Percentiles rank a stretch among this genome's conserved stretches.
Conservation (phyloP, 1,284 basidiomycete genomes). For the Boletus albobrunnescens region DNA sequence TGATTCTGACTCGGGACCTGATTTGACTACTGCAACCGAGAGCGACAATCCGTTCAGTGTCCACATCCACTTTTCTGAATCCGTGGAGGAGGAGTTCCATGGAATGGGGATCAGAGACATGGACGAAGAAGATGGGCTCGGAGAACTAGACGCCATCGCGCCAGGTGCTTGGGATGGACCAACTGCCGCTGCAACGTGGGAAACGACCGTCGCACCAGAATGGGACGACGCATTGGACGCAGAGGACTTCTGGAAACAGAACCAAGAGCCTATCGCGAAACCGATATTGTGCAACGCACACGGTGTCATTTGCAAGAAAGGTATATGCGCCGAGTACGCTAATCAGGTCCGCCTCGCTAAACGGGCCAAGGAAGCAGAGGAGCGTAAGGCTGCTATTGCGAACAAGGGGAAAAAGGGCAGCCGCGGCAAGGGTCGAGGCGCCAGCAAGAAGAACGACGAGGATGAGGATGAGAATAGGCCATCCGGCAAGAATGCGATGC, state of each 20-base stretch:
- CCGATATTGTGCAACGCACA: slow-evolving; percentile 38
- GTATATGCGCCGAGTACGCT: slow-evolving; percentile 41
- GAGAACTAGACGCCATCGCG: slow-evolving; percentile 25
- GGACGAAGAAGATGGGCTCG: slow-evolving; percentile 9
- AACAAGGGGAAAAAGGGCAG: slow-evolving; percentile 23
- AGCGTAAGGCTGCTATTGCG: slow-evolving; percentile 14
- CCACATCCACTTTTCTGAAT: slow-evolving; percentile 24
- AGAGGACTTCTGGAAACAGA: slow-evolving; percentile 19
- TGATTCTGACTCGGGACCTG: slow-evolving; percentile 28
- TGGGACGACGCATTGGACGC: slow-evolving; percentile 20
- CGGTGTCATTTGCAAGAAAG: slow-evolving; percentile 41
- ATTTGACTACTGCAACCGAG: slow-evolving; percentile 20
- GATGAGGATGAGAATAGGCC: not conserved
- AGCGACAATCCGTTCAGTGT: slow-evolving; percentile 25
- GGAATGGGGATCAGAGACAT: slow-evolving; percentile 18
- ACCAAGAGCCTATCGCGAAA: slow-evolving; percentile 10
- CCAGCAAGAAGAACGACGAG: slow-evolving; percentile 11
- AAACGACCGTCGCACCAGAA: not conserved
- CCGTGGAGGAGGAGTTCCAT: slow-evolving; percentile 31
- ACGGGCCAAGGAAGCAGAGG: slow-evolving; percentile 19
- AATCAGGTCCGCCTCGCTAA: slow-evolving; percentile 33
- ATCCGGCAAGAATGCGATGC: slow-evolving; percentile 3
- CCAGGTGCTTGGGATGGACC: slow-evolving; percentile 21
- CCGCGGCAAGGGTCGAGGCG: slow-evolving; percentile 6
- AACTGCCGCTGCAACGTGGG: slow-evolving; percentile 9